Evolutionary conservation across 2,329 filamentous ascomycete genomes (phyloP), one percentile per base, ranked within the genome.

Genomic region (Xylariaceae sp.): DNA sequence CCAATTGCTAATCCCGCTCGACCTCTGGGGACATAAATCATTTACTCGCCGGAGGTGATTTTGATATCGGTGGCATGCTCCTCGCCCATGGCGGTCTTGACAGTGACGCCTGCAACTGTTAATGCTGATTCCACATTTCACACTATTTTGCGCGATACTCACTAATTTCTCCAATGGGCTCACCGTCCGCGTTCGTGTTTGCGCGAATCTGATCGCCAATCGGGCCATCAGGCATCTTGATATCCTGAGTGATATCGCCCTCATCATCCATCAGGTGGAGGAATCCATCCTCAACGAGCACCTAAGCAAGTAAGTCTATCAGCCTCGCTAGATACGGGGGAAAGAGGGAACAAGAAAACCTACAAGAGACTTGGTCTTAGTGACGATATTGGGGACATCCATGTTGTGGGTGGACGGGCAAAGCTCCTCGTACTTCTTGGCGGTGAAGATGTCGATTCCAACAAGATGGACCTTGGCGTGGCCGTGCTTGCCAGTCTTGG

Each of bases 401-500:
- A 95, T 95, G 85, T 95, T 89, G 83, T 89, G 86, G 83, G 94
- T 99, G 75, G 94, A 99, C 69, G 94, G 94, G 79, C 88, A 97
- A 62, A 99, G 87, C 82, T 99, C 95, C 84, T 99, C 94, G 67
- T 96, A 85, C 88, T 99, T 99, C 91, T 97, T 99, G 86, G 84
- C 84, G 66, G 92, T 99, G 88, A 99, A 99, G 83, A 99, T 97
- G 78, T 99, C 94, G 77, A 95, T 86, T 75, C 92, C 94, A 73
- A 97, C 89, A 71, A 99, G 82, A 82, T 99, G 93, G 77, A 99
- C 94, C 88, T 99, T 99, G 81, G 94, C 94, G 90, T 99, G 95
- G 79, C 94, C 94, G 89, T 99, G 94, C 91, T 99, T 99, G 81
- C 94, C 94, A 68, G 94, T 99, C 92, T 99, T 99, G 78, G 94